Base-by-base conservation (phyloP, 768 basidiomycete genomes). In the Vararia minispora region DNA sequence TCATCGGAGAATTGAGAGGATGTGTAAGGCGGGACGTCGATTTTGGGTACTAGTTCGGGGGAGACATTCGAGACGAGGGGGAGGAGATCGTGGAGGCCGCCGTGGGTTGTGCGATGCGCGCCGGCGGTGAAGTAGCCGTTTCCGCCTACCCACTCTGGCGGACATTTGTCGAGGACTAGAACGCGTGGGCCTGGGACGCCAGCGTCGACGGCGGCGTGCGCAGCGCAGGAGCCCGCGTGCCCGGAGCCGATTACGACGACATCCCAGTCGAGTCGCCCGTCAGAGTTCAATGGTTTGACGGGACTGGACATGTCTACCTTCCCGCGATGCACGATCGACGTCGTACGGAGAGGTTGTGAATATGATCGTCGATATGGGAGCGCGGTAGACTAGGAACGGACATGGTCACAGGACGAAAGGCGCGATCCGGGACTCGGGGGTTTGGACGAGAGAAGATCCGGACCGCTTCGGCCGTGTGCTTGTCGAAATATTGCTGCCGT, bases 51-150 rank as follows among this genome's bases (percentile, higher is more conserved):
- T 33, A 65, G 58, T 26, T 65, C 63, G 17, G 64, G 45, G 1
- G 67, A 51, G 28, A 66, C 68, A 43, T 71, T 72, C 34, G 50
- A 56, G 16, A 80, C 68, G 42, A 79, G 54, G 3, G 69, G 58
- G 17, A 79, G 63, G 25, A 81, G 63, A 54, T 80, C 77, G 3
- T 56, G 45, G n/a, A 81, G 61, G 2, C 79, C 80, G 12, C 43
- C 58, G 47, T 82, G 79, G 3, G 69, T 72, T 9, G 73, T 79
- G 37, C 79, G 73, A 49, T 73, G 66, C 6, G 78, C 76, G 16
- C 79, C 79, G 8, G 78, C 77, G 22, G 79, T 80, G 58, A 81
- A 82, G 56, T 72, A 79, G 13, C 77, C 74, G 48, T 84, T 82
- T 13, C 79, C 80, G 4, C 80, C 80, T 3, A 56, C 67, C 79